A percentile compares a stretch with the other conserved stretches of the same genome.
These are phyloP conservation scores for Diaporthe citriasiana DNA, from an alignment of 2,329 filamentous ascomycete genomes.

Conservation along the genomic window DNA sequence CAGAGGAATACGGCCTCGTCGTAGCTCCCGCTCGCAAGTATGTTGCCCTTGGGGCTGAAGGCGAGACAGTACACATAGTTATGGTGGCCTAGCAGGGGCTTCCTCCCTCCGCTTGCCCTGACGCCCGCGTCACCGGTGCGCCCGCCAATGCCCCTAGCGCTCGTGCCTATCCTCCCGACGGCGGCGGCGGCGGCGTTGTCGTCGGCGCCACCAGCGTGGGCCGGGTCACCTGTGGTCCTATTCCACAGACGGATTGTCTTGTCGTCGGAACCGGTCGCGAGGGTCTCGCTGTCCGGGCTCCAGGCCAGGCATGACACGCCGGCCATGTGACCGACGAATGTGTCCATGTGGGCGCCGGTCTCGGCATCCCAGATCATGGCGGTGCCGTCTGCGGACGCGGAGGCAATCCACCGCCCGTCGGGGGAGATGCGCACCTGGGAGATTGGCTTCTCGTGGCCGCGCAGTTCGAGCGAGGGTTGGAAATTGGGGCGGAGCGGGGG, in stretches of 20 bases:
- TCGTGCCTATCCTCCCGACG: conserved; percentile 42
- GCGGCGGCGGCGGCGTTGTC: conserved; percentile 37
- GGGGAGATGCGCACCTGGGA: conserved; percentile 93
- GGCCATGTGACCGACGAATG: conserved; percentile 92
- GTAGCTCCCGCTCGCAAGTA: conserved; percentile 94
- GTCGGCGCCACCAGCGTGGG: conserved; percentile 49
- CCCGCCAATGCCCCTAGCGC: conserved; percentile 36
- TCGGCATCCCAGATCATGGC: conserved; percentile 90
- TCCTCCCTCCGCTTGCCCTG: conserved; percentile 54
- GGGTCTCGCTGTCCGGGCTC: conserved; percentile 87
- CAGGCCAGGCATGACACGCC: conserved; percentile 95
- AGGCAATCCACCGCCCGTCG: conserved; percentile 90
- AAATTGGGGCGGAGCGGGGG: conserved; percentile 74
- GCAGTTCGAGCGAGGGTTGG: conserved; percentile 77
- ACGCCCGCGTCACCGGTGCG: conserved; percentile 38
- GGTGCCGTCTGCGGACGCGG: conserved; percentile 88
- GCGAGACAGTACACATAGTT: conserved; percentile 96
- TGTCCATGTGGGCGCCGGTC: conserved; percentile 86
- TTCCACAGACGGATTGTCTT: conserved; percentile 97
- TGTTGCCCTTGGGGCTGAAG: conserved; percentile 98
- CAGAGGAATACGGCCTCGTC: conserved; percentile 98
- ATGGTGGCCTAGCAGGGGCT: conserved; percentile 85
- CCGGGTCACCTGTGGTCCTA: conserved; percentile 67
- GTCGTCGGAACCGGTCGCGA: conserved; percentile 95
- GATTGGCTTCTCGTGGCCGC: conserved; percentile 83